Evolutionary conservation across 2,329 filamentous ascomycete genomes (phyloP).

Genomic region (Venturia effusa): DNA sequence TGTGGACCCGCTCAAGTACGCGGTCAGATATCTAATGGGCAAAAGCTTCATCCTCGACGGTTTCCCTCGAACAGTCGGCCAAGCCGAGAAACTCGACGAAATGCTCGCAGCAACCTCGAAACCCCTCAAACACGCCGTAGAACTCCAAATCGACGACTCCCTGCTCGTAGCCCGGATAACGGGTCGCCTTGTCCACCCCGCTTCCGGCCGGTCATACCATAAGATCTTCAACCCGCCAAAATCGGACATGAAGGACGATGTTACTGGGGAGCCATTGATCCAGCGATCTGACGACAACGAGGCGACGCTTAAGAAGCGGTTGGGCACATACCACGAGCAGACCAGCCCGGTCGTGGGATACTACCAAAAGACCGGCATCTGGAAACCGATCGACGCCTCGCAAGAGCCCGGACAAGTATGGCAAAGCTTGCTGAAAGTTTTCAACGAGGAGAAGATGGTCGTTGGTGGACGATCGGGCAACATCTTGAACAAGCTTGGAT

Average conservation of each 20-base stretch:
- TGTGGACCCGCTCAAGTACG: not conserved
- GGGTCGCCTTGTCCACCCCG: constrained; percentile 88
- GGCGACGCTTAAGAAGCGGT: constrained; percentile 87
- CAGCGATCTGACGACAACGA: constrained; percentile 97
- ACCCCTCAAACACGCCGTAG: constrained; percentile 86
- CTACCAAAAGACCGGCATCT: constrained; percentile 96
- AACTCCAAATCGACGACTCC: constrained; percentile 92
- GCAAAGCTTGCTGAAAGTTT: constrained; percentile 81
- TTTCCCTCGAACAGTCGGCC: constrained; percentile 91
- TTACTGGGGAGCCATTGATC: constrained; percentile 92
- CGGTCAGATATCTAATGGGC: not conserved
- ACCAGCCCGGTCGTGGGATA: constrained; percentile 87
- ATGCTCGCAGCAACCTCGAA: constrained; percentile 75
- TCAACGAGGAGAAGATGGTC: constrained; percentile 49
- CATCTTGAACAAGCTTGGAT: constrained; percentile 42
- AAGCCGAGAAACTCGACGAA: constrained; percentile 85
- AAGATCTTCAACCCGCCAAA: constrained; percentile 98
- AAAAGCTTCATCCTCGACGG: constrained; percentile 94
- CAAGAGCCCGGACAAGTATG: constrained; percentile 93
- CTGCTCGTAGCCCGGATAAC: constrained; percentile 94
- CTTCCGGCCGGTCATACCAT: constrained; percentile 94
- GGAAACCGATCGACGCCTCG: constrained; percentile 89
- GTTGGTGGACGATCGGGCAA: constrained; percentile 23
- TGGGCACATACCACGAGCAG: constrained; percentile 88
- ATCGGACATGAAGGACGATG: constrained; percentile 84